phyloP scores from a whole-genome alignment of 768 basidiomycete species.

The Mycena polygramma region DNA sequence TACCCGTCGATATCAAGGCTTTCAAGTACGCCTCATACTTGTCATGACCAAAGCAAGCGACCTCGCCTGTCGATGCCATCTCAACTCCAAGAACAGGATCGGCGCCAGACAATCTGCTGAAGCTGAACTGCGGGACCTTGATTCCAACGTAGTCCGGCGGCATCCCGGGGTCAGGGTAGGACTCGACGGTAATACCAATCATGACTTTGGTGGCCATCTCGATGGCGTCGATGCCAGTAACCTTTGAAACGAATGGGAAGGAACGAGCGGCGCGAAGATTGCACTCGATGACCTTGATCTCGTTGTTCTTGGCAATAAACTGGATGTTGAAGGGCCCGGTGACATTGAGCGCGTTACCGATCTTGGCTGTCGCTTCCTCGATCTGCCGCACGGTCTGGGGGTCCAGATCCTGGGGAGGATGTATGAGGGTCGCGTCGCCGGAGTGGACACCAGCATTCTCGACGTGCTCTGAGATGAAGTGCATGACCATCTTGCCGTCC shows the following conservation, averaged over 20 bases:
- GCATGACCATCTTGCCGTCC: slow-evolving; percentile 99
- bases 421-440: slow-evolving; percentile 97
- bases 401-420: slow-evolving; percentile 98
- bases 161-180: slow-evolving; percentile 91
- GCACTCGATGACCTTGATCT: slow-evolving; percentile 99
- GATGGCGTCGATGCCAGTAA: slow-evolving; percentile 97
- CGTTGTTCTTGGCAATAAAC: slow-evolving; percentile 99
- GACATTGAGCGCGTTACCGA: slow-evolving; percentile 96
- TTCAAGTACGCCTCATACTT: slow-evolving; percentile 99
- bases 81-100: slow-evolving; percentile 98
- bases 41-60: slow-evolving; percentile 97
- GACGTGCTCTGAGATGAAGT: slow-evolving; percentile 99
- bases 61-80: slow-evolving; percentile 99
- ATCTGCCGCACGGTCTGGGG: slow-evolving; percentile 96
- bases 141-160: slow-evolving; percentile 97
- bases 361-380: slow-evolving; percentile 97
- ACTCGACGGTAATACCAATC: slow-evolving; percentile 89
- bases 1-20: slow-evolving; percentile 96
- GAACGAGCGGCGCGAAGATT: slow-evolving; percentile 98
- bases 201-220: slow-evolving; percentile 99
- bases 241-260: slow-evolving; percentile 99
- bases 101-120: slow-evolving; percentile 95
- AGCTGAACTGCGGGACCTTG: slow-evolving; percentile 99
- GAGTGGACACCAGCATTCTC: slow-evolving; percentile 99
- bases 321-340: slow-evolving; percentile 99